Evolutionary conservation across 2,329 filamentous ascomycete species (phyloP).

Genomic region (Aureobasidium vineae): DNA sequence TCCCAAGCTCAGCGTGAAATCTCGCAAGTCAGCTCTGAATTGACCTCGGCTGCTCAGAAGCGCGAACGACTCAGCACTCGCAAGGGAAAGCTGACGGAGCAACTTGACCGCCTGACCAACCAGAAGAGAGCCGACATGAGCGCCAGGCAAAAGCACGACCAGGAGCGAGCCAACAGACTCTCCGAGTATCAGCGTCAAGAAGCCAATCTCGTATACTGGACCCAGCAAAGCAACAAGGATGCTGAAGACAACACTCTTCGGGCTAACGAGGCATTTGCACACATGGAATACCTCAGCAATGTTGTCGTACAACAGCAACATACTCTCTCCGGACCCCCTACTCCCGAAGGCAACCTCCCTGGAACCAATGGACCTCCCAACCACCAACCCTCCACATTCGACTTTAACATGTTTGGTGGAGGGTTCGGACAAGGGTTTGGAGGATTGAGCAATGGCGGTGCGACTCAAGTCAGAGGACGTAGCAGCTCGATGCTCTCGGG

Average conservation of each 20-base stretch:
- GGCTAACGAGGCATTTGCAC: slow-evolving; percentile 42
- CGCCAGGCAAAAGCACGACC: slow-evolving; percentile 38
- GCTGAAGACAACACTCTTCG: slow-evolving; percentile 43
- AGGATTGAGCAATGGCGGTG: slow-evolving; percentile 26
- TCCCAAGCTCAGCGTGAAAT: slow-evolving; percentile 61
- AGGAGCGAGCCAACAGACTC: slow-evolving; percentile 34
- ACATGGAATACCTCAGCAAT: slow-evolving; percentile 36
- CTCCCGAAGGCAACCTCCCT: slow-evolving; percentile 61
- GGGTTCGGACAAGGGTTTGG: slow-evolving; percentile 22
- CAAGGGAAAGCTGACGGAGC: slow-evolving; percentile 69
- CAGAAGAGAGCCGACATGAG: slow-evolving; percentile 59
- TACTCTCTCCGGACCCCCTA: slow-evolving; percentile 38
- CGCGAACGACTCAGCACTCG: slow-evolving; percentile 70
- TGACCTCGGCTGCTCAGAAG: slow-evolving; percentile 62
- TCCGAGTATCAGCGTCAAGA: slow-evolving; percentile 42
- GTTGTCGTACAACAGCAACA: slow-evolving; percentile 32
- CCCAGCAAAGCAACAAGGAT: slow-evolving; percentile 41
- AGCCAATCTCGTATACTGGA: slow-evolving; percentile 41
- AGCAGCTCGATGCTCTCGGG: slow-evolving; percentile 55
- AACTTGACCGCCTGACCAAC: slow-evolving; percentile 67
- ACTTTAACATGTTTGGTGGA: slow-evolving; percentile 29
- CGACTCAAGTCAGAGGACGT: slow-evolving; percentile 46
- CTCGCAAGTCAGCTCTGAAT: slow-evolving; percentile 63
- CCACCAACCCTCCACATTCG: slow-evolving; percentile 30
- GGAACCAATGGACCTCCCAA: slow-evolving; percentile 45